Base-by-base conservation (phyloP, 371 early-diverging fungal species). In the Fennellomyces sp. region DNA sequence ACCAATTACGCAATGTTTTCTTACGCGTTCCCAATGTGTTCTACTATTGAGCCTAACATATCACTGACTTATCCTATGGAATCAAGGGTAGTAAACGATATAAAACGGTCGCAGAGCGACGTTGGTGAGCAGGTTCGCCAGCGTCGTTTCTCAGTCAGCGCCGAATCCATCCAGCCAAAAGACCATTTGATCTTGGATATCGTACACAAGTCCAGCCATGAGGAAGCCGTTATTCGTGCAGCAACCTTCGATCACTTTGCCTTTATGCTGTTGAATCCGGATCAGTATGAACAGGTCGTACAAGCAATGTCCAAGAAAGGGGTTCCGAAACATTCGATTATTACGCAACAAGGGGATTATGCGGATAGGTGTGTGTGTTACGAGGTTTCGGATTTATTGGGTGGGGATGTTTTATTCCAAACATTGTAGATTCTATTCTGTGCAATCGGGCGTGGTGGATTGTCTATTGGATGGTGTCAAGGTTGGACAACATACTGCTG, bases 381-480 rank as follows among this genome's bases (percentile, higher is more conserved):
- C 8, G n/a, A n/a, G n/a, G n/a, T n/a, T n/a, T n/a, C n/a, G n/a
- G n/a, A n/a, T n/a, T n/a, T n/a, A n/a, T n/a, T n/a, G n/a, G n/a
- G n/a, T n/a, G n/a, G n/a, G n/a, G n/a, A n/a, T n/a, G n/a, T n/a
- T n/a, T n/a, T n/a, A n/a, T n/a, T n/a, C n/a, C n/a, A n/a, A n/a
- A n/a, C n/a, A n/a, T n/a, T n/a, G n/a, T 6, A 45, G 45, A 21
- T 45, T 45, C 23, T 45, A 45, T 12, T 23, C 23, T 45, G 45
- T 45, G 10, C 23, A 50, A 29, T 58, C 33, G 12, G 31, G 51
- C 29, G 52, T 12, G 17, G 42, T 48, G 50, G 30, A 49, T n/a
- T n/a, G 50, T 23, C 36, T 17, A 71, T 73, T 8, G 75, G 77
- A 39, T 73, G 68, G 29, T 69, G 33, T 72, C 35, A 23, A 51